Percentiles rank a stretch among this genome's conserved stretches.
These are phyloP conservation scores for Cicer cuneatum DNA, from an alignment of 306 rosid species.

Conservation along the genomic window DNA sequence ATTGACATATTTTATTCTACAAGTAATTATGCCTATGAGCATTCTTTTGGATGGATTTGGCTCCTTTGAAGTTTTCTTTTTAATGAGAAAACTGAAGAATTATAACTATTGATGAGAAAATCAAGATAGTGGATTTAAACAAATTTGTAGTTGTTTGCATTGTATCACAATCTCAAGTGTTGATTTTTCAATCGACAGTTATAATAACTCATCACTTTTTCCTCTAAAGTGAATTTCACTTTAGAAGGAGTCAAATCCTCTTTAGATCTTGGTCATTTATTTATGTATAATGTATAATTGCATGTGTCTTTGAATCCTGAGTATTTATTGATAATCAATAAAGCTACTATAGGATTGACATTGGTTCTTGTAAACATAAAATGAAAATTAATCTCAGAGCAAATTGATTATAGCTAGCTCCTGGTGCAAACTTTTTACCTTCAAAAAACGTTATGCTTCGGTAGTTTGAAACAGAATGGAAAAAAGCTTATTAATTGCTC, in stretches of 20 bases:
- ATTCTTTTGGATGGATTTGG: neutral
- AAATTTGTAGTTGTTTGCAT: neutral
- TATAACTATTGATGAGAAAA: neutral
- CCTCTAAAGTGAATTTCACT: neutral
- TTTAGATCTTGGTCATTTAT: slow-evolving; percentile 16
- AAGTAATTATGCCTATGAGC: slow-evolving; percentile 3
- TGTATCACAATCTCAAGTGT: neutral
- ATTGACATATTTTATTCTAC: slow-evolving; percentile 12
- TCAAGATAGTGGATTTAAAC: neutral
- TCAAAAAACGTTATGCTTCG: neutral
- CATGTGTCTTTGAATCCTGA: neutral
- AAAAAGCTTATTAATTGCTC: slow-evolving; percentile 7
- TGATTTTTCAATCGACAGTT: neutral
- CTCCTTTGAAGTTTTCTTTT: neutral
- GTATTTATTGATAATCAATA: neutral
- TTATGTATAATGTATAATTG: neutral
- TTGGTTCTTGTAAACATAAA: neutral
- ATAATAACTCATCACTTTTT: neutral
- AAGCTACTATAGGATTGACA: neutral
- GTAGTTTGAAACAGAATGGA: neutral
- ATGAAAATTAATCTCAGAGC: neutral
- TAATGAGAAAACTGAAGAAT: neutral
- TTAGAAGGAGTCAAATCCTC: neutral
- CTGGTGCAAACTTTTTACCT: neutral
- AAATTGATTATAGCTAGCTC: slow-evolving; percentile 12